Conservation (phyloP, 140 eudicot genomes). For the Ambrosia hybrid region DNA sequence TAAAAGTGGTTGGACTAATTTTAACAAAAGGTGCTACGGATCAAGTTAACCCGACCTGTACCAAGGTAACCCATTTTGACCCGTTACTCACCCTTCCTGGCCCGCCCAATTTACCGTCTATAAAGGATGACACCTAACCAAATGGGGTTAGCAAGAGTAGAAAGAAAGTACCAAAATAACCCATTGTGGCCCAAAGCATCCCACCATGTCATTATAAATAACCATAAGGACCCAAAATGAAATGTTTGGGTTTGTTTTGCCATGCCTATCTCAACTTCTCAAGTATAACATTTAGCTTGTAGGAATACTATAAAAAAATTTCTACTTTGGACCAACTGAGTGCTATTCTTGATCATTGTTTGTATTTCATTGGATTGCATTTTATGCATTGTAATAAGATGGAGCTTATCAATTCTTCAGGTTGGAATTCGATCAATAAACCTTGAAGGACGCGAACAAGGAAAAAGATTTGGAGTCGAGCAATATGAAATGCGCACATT, state of each 20-base stretch:
- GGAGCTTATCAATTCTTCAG: slow-evolving; percentile 40
- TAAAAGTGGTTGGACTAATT: too few relatives aligned
- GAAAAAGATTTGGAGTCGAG: slow-evolving; percentile 93
- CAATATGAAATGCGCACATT: slow-evolving; percentile 95
- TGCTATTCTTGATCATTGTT: slow-evolving; percentile 9
- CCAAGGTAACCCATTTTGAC: neutral
- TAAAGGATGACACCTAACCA: slow-evolving; percentile 4
- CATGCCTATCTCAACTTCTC: too few relatives aligned
- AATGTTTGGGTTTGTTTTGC: too few relatives aligned
- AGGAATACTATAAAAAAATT: neutral
- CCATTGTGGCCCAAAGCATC: too few relatives aligned
- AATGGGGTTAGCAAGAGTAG: slow-evolving; percentile 17
- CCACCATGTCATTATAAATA: too few relatives aligned
- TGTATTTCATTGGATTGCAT: slow-evolving; percentile 14
- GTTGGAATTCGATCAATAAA: slow-evolving; percentile 89
- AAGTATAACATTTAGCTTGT: neutral
- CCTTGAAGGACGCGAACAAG: slow-evolving; percentile 95
- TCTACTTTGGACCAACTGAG: too few relatives aligned
- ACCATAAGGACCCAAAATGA: too few relatives aligned
- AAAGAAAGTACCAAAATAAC: neutral
- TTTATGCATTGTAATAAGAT: neutral
- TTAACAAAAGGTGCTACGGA: too few relatives aligned
- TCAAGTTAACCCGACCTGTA: too few relatives aligned
- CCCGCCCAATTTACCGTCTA: neutral
- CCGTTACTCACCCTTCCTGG: neutral